Evolutionary conservation across 768 basidiomycete genomes (phyloP).

Genomic region (Phylloporus scabripes): DNA sequence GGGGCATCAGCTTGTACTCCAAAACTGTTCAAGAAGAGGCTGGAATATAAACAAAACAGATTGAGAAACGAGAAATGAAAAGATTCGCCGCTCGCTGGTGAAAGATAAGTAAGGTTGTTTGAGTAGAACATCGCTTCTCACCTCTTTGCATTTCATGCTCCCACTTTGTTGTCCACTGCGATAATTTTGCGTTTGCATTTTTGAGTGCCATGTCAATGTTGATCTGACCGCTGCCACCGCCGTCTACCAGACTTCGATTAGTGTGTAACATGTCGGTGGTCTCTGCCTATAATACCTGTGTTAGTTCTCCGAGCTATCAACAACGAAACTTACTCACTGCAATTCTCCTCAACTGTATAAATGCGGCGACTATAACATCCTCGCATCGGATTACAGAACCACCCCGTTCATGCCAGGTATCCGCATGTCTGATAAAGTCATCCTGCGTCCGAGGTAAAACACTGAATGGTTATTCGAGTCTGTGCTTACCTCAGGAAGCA

Average conservation of each 20-base stretch:
- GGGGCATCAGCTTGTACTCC: slow-evolving; percentile 63
- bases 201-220: slow-evolving; percentile 69
- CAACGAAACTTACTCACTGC: slow-evolving; percentile 47
- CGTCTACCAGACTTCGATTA: slow-evolving; percentile 40
- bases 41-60: slow-evolving; percentile 72
- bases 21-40: slow-evolving; percentile 80
- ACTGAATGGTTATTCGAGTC: slow-evolving; percentile 1
- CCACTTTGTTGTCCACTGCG: slow-evolving; percentile 71
- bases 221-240: slow-evolving; percentile 51
- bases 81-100: slow-evolving; percentile 58
- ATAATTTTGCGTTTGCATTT: slow-evolving; percentile 67
- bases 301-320: neutral
- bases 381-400: slow-evolving; percentile 56
- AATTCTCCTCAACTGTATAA: slow-evolving; percentile 71
- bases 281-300: slow-evolving; percentile 48
- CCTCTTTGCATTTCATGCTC: slow-evolving; percentile 67
- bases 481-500: slow-evolving; percentile 63
- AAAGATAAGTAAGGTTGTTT: slow-evolving; percentile 4
- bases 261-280: slow-evolving; percentile 69
- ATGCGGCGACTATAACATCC: slow-evolving; percentile 75
- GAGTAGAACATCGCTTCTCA: slow-evolving; percentile 23
- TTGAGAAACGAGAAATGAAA: slow-evolving; percentile 74
- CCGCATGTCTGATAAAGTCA: slow-evolving; percentile 65
- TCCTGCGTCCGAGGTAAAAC: slow-evolving; percentile 35
- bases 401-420: slow-evolving; percentile 64